Evolutionary conservation across 1,284 basidiomycete genomes (phyloP).

Genomic region (Abortiporus biennis): DNA sequence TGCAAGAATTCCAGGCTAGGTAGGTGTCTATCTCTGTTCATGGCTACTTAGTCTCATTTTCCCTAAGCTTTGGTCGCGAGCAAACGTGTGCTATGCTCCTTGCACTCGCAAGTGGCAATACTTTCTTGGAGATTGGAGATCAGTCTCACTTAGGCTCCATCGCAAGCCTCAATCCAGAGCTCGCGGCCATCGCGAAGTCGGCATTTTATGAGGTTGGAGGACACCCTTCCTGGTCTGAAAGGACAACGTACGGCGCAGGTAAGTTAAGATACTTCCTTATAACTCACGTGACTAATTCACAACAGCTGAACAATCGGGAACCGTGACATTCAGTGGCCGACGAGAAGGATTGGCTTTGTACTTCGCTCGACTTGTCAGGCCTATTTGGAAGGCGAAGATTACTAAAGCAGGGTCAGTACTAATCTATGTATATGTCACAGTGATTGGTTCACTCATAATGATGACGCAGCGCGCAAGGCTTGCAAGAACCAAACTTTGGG

Average conservation of each 20-base stretch:
- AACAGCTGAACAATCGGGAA: slow-evolving; percentile 62
- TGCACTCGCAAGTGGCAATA: slow-evolving; percentile 71
- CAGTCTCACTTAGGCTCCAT: slow-evolving; percentile 42
- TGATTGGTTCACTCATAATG: slow-evolving; percentile 8
- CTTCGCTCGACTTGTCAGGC: slow-evolving; percentile 79
- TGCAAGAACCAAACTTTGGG: slow-evolving; percentile 52
- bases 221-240: slow-evolving; percentile 71
- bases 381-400: slow-evolving; percentile 84
- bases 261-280: slow-evolving; percentile 23
- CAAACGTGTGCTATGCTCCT: slow-evolving; percentile 93
- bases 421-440: not conserved
- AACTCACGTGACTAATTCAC: slow-evolving; percentile 4
- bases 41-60: slow-evolving; percentile 4
- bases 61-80: slow-evolving; percentile 73
- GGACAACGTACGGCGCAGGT: slow-evolving; percentile 65
- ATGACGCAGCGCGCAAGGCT: slow-evolving; percentile 37
- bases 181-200: slow-evolving; percentile 67
- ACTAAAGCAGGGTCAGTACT: slow-evolving; percentile 50
- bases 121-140: slow-evolving; percentile 55
- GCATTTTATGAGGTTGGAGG: slow-evolving; percentile 84
- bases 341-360: slow-evolving; percentile 89
- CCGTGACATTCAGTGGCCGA: slow-evolving; percentile 79
- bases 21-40: slow-evolving; percentile 18
- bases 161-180: slow-evolving; percentile 49
- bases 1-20: slow-evolving; percentile 74